Base-by-base conservation (phyloP, 2,329 filamentous ascomycete genomes). In the Fusarium anthophilum region DNA sequence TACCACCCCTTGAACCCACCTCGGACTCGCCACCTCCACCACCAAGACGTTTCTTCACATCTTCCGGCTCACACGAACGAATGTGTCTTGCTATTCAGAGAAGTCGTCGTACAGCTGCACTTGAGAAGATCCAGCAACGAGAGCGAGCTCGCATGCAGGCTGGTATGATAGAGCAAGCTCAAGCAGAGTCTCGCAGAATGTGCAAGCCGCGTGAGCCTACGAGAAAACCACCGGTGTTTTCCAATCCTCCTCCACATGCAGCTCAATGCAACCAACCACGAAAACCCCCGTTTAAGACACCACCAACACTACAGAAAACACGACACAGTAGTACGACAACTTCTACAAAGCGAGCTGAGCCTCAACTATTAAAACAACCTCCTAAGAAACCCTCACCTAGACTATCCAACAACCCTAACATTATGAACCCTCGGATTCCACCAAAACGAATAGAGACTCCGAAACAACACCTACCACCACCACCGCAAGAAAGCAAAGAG, bases 41-140 rank as follows among this genome's bases (percentile, higher is more conserved):
- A 30, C 72, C 48, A 2, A 72, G 58, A 60, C 80, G 81, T 18
- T 84, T 84, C 75, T 84, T 84, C 64, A 84, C 82, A 5, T 76
- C 81, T 6, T 83, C 82, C 0, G 82, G 82, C 15, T 80, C 79
- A 4, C 78, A 80, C 28, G 82, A 83, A 64, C 73, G 79, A 43
- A 69, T 82, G 45, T 79, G 79, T 4, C 77, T 83, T 2, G 81
- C 82, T 8, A 59, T 83, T 3, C 79, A 81, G 17, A 80, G 80
- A 26, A 84, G 83, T 57, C 79, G 79, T 8, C 81, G 81, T 35
- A 80, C 77, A 32, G 82, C 81, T 9, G 81, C 78, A 5, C 71
- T 80, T 2, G 79, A 83, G 32, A 70, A 78, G 38, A 56, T 80
- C 10, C 79, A 79, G 18, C 74, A 77, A 12, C 70, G 72, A 8